phyloP scores from a whole-genome alignment of 371 early-diverging fungal genomes.

The Actinomortierella ambigua region DNA sequence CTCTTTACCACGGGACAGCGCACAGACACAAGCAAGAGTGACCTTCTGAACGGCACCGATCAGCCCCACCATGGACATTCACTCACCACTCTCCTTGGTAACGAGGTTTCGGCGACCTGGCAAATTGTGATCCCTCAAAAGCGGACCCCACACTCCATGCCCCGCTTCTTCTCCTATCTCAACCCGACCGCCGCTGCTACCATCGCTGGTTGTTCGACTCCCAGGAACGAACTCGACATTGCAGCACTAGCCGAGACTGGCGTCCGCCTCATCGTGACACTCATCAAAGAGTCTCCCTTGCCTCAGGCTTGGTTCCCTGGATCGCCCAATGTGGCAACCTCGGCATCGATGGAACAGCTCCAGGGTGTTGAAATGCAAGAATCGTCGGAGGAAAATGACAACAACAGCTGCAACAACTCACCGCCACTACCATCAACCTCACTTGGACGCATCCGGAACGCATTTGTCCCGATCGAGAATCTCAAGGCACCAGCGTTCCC shows the following conservation, averaged over 20 bases:
- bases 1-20: neutral
- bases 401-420: too few relatives aligned
- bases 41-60: slow-evolving; percentile 6
- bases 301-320: slow-evolving; percentile 49
- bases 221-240: slow-evolving; percentile 48
- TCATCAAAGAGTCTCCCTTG: slow-evolving; percentile 56
- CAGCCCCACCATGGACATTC: too few relatives aligned
- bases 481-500: slow-evolving; percentile 39
- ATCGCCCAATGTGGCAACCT: neutral
- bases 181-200: slow-evolving; percentile 38
- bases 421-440: too few relatives aligned
- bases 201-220: slow-evolving; percentile 54
- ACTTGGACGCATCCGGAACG: slow-evolving; percentile 24
- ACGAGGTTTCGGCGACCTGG: slow-evolving; percentile 22
- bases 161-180: slow-evolving; percentile 53
- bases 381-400: too few relatives aligned
- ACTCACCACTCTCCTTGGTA: slow-evolving; percentile 17
- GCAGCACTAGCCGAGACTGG: slow-evolving; percentile 45
- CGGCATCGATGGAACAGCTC: too few relatives aligned
- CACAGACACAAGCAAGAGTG: slow-evolving; percentile 3
- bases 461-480: slow-evolving; percentile 44
- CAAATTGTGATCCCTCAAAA: slow-evolving; percentile 27
- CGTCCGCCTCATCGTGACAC: slow-evolving; percentile 48
- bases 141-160: slow-evolving; percentile 37
- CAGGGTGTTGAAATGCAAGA: too few relatives aligned